Base-by-base conservation (phyloP, 306 rosid species). In the Vicia villosa region DNA sequence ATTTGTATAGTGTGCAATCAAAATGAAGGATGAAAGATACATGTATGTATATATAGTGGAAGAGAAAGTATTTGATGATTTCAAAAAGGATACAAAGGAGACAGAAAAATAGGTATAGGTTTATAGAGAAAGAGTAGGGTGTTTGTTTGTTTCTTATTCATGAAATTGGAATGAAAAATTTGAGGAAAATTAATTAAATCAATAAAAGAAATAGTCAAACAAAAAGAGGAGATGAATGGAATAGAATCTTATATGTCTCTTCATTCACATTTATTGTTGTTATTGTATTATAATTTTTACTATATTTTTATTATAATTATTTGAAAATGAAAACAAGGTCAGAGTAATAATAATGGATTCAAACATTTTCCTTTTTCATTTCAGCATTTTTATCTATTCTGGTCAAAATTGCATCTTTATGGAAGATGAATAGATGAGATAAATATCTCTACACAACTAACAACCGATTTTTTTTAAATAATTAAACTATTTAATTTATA, bases 221-320 rank as follows among this genome's bases (percentile, higher is more conserved):
- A 56, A 56, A 86, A 81, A 69, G n/a, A 59, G 15, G 55, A 55
- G 15, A 50, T 75, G 76, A 67, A 72, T 50, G 30, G 70, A 74
- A 61, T 70, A 74, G 81, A 87, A 84, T 81, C 85, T 86, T 6
- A 61, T 64, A 77, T 60, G 80, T 74, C 77, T 63, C 77, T 78
- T 85, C 77, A 16, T 80, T 70, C 76, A 76, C 42, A 38, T 54
- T 30, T 49, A 60, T 26, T 70, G 41, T 50, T 46, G 59, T 41
- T 34, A n/a, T n/a, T n/a, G 7, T 34, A 34, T 8, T 34, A 1
- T 34, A 34, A 6, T 0, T 34, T 34, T 34, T 34, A 7, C 10
- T 34, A 34, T 1, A 34, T 34, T 34, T 34, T 7, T 34, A 34
- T 6, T 32, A 32, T 32, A 5, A 30, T 30, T n/a, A n/a, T n/a